These are phyloP conservation scores for Penicillium freii DNA, from an alignment of 2,329 filamentous ascomycete genomes.

Conservation along the genomic window DNA sequence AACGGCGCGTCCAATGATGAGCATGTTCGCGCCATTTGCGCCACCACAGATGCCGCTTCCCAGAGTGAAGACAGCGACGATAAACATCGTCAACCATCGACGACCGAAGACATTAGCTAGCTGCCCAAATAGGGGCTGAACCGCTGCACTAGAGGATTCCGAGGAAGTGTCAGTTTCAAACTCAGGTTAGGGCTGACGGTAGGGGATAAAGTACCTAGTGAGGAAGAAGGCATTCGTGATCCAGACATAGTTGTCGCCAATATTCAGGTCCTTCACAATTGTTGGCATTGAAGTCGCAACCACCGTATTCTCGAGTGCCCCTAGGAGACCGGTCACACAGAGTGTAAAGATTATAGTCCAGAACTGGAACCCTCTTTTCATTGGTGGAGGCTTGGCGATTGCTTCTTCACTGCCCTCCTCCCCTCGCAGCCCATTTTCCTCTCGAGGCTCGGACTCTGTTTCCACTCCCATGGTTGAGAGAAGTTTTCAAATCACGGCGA, in stretches of 20 bases:
- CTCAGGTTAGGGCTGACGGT: neutral
- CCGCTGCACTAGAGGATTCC: slow-evolving; percentile 4
- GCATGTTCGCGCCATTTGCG: neutral
- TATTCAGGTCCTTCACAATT: slow-evolving; percentile 33
- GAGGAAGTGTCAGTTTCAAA: neutral
- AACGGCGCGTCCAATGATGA: slow-evolving; percentile 25
- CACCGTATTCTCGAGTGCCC: slow-evolving; percentile 40
- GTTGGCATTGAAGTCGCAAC: slow-evolving; percentile 42
- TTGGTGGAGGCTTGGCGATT: neutral
- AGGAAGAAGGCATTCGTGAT: slow-evolving; percentile 12
- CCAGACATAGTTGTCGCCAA: slow-evolving; percentile 36
- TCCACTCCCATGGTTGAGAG: neutral
- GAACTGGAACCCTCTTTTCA: slow-evolving; percentile 1
- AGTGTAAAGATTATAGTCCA: slow-evolving; percentile 4
- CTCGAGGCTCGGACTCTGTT: neutral
- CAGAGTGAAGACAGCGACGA: slow-evolving; percentile 40
- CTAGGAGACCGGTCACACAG: slow-evolving; percentile 28
- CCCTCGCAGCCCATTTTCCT: neutral
- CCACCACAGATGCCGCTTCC: neutral
- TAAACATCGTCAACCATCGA: slow-evolving; percentile 39
- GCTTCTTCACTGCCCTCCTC: neutral
- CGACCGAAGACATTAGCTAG: slow-evolving; percentile 54
- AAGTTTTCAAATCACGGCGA: neutral
- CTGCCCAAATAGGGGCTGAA: slow-evolving; percentile 53
- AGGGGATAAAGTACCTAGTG: neutral